phyloP scores from a whole-genome alignment of 768 basidiomycete genomes.

The Termitomyces sp. region DNA sequence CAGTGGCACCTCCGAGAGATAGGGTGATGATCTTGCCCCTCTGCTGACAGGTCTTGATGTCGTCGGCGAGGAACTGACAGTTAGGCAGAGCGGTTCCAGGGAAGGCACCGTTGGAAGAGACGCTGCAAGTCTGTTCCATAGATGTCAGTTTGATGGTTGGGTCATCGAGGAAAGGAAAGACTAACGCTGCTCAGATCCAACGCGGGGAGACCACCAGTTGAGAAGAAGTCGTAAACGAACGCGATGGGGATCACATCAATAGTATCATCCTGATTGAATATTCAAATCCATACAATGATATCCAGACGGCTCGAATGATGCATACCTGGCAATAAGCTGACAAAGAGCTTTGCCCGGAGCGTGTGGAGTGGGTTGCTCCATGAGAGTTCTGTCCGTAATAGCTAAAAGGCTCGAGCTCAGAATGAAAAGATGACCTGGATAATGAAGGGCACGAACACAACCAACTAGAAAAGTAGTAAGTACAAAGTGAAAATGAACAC shows the following conservation, averaged over 20 bases:
- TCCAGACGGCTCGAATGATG: neutral
- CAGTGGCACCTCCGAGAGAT: conserved; percentile 49
- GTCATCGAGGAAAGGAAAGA: neutral
- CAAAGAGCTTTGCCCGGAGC: conserved; percentile 36
- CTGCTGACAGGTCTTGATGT: conserved; percentile 54
- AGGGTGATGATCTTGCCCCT: conserved; percentile 47
- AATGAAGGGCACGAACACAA: conserved; percentile 10
- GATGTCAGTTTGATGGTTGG: neutral
- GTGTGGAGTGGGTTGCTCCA: conserved; percentile 40
- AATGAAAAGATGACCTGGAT: neutral
- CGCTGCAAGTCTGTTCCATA: conserved; percentile 43
- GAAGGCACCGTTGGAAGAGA: conserved; percentile 34
- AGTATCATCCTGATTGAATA: conserved; percentile 37
- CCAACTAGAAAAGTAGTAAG: conserved; percentile 16
- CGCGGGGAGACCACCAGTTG: conserved; percentile 49
- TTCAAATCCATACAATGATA: neutral
- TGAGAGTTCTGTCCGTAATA: conserved; percentile 59
- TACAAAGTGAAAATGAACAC: neutral
- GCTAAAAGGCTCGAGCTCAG: neutral
- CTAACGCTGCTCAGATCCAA: conserved; percentile 56
- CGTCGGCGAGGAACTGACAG: conserved; percentile 49
- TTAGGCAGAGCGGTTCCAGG: conserved; percentile 52
- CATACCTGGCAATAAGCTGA: conserved; percentile 47
- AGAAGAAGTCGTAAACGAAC: conserved; percentile 57
- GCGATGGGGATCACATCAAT: conserved; percentile 59